Evolutionary conservation across 768 basidiomycete species (phyloP), one percentile per base, ranked within the genome.

Genomic region (Pholiota conissans): DNA sequence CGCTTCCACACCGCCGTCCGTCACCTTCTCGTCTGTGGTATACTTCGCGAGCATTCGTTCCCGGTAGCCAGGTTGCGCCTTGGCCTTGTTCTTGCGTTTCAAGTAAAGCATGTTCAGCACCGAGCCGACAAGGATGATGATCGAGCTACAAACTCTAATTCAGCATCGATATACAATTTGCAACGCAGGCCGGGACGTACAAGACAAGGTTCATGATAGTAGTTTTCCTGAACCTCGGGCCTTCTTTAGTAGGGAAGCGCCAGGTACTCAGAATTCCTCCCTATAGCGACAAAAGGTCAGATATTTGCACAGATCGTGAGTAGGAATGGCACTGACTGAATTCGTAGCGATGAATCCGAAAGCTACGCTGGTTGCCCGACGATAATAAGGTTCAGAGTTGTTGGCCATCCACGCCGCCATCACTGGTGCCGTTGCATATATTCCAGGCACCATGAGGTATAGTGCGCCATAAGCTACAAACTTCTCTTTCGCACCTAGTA

Each of bases 241-340:
- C 73, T 60, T 75, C 73, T 8, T 70, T 75, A 0, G 74, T 71
- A 16, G 75, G 75, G 64, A 72, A 74, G 9, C 71, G 62, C 75
- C 74, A 76, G 3, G 75, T 75, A 56, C 74, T 76, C 26, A 74
- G 61, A 26, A 75, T 74, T 24, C 75, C 75, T 20, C 75, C 75
- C 74, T 76, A 30, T 45, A 3, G 29, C 10, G 20, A 20, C 30
- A 10, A 13, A 13, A 10, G 34, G 11, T 26, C 11, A n/a, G 46
- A 32, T n/a, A 5, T 30, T 30, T 6, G 62, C 37, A 24, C 16
- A 59, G 67, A 48, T 40, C 67, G 67, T 48, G 62, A 51, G 35
- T 69, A 53, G 22, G 5, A 9, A 16, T 52, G 22, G 3, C 13
- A 61, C 71, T 54, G 51, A 73, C 74, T 24, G 68, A 61, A 51